Evolutionary conservation across 2,329 filamentous ascomycete species (phyloP).

Genomic region (Mycocentrospora acerina): DNA sequence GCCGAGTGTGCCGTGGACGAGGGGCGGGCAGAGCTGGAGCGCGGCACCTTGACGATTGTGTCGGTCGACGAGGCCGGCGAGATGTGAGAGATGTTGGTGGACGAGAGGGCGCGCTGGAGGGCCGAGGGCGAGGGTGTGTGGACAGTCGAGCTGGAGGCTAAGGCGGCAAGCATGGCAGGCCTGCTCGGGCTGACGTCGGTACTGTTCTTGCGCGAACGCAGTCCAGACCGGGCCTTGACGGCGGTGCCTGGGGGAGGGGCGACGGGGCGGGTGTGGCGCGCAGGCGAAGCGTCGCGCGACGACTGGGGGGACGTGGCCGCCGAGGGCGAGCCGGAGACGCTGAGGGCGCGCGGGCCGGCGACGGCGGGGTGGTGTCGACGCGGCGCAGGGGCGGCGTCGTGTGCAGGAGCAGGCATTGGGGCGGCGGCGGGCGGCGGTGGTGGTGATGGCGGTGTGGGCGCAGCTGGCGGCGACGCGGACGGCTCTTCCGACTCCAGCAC

Average conservation of each 20-base stretch:
- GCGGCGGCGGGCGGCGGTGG: constrained; percentile 8
- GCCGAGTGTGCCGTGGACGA: constrained; percentile 49
- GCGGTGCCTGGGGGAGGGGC: constrained; percentile 17
- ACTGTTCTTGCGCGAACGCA: constrained; percentile 49
- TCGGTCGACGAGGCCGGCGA: constrained; percentile 62
- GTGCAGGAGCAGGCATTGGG: constrained; percentile 10
- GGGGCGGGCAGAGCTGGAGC: constrained; percentile 63
- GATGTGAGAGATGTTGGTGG: constrained; percentile 67
- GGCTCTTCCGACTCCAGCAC: constrained; percentile 42
- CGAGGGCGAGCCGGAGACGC: constrained; percentile 40
- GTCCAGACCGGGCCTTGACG: constrained; percentile 26
- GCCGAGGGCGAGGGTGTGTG: constrained; percentile 65
- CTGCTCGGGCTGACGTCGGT: constrained; percentile 46
- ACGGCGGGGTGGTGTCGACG: constrained; percentile 14
- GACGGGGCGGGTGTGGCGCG: constrained; percentile 36
- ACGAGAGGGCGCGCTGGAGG: constrained; percentile 67
- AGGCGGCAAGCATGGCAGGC: constrained; percentile 35
- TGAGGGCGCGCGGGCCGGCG: constrained; percentile 15
- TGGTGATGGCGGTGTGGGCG: constrained; percentile 7
- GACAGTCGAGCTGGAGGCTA: constrained; percentile 49
- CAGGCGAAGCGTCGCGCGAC: constrained; percentile 51
- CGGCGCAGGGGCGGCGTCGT: constrained; percentile 9
- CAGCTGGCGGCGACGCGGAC: constrained; percentile 8
- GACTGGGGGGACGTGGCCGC: constrained; percentile 47
- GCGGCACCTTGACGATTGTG: constrained; percentile 58